These are phyloP conservation scores for Ocimum tenuiflorum DNA, from an alignment of 257 asterid genomes.

Conservation along the genomic window DNA sequence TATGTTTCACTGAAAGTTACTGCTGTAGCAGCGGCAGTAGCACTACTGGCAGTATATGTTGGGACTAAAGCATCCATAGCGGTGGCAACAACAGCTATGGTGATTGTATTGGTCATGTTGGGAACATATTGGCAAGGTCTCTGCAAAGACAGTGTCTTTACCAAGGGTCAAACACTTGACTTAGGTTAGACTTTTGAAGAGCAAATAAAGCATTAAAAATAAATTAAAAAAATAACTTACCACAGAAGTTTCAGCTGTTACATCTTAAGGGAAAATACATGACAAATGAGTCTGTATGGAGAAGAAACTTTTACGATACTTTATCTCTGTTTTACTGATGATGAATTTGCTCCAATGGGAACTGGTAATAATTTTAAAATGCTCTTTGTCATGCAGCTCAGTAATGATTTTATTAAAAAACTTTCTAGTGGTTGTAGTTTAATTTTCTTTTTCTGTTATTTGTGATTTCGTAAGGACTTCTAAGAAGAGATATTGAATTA, in stretches of 20 bases:
- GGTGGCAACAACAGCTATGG: conserved; percentile 66
- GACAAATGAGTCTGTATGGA: conserved; percentile 10
- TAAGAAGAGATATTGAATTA: too few species aligned
- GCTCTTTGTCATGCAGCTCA: too few species aligned
- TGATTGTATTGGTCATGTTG: conserved; percentile 63
- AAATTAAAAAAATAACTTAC: conserved; percentile 21
- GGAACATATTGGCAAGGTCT: conserved; percentile 55
- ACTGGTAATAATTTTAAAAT: too few species aligned
- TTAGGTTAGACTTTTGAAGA: conserved; percentile 74
- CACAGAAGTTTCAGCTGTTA: conserved; percentile 12
- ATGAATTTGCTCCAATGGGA: too few species aligned
- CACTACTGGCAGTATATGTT: conserved; percentile 63
- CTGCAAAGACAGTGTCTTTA: conserved; percentile 51
- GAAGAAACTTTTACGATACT: background rate
- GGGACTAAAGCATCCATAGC: conserved; percentile 62
- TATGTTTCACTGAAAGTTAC: conserved; percentile 62
- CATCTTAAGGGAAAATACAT: conserved; percentile 10
- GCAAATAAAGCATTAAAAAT: conserved; percentile 35
- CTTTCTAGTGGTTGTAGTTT: too few species aligned
- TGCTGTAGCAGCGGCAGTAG: conserved; percentile 76
- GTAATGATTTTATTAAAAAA: too few species aligned
- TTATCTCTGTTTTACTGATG: background rate
- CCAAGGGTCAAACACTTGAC: conserved; percentile 62
- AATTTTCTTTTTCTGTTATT: too few species aligned
- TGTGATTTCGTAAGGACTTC: too few species aligned